Base-by-base conservation (phyloP, 768 basidiomycete species). In the Amanita brunnescens region DNA sequence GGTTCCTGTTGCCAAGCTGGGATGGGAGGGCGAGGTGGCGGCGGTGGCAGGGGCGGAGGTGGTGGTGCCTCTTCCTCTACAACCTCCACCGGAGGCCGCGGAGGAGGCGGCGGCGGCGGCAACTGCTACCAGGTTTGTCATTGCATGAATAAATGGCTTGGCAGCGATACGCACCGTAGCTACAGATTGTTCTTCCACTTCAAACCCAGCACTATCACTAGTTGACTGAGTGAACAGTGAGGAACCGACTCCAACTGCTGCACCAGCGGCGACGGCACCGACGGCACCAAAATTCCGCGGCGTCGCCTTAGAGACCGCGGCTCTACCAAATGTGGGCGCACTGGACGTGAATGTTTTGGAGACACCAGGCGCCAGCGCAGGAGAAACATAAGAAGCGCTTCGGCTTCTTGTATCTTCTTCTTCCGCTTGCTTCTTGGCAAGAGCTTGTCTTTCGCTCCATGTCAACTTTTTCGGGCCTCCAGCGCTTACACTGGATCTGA, bases 381-480 rank as follows among this genome's bases (percentile, higher is more conserved):
- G 58, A 40, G 39, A 21, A 38, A 67, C 64, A 59, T 73, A 74
- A 13, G 73, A 73, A 0, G 83, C 81, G 39, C 72, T 69, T 39
- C 72, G 80, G 59, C 87, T 90, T 41, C 69, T 70, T 7, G 73
- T 70, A 54, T 83, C 83, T 51, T 91, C 93, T 57, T 88, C 91
- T 57, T 84, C 88, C 13, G 76, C 72, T 58, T 91, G 87, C 62
- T 85, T 85, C 73, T 93, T 94, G 1, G 91, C 86, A n/a, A 85
- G 70, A 0, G 89, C 92, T 62, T 97, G 94, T 18, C 94, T 76
- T 64, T 98, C 88, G 52, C 79, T 87, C 95, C 95, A 98, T 0
- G 94, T 95, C 55, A 95, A 65, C 65, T 91, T 94, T 71, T 89
- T 89, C 1, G 71, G 52, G 0, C 75, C 79, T 18, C 69, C 69